Evolutionary conservation across 2,329 filamentous ascomycete species (phyloP).

Genomic region (Fusarium heterosporum): DNA sequence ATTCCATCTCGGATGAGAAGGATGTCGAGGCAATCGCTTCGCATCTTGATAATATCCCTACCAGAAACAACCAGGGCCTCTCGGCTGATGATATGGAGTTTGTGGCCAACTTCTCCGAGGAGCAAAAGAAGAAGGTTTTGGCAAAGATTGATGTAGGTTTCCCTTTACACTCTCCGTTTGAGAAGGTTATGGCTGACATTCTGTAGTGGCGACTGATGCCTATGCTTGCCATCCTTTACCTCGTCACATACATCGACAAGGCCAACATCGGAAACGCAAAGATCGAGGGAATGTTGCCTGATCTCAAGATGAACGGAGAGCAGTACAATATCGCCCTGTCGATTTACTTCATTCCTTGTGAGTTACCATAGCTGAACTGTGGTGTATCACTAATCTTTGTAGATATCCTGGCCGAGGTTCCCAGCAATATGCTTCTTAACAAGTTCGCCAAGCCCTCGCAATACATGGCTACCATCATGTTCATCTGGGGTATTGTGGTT

Average conservation of each 20-base stretch:
- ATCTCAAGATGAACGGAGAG: slow-evolving; percentile 29
- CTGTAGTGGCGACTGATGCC: slow-evolving; percentile 32
- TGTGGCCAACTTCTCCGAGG: slow-evolving; percentile 35
- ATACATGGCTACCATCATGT: slow-evolving; percentile 33
- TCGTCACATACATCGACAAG: slow-evolving; percentile 34
- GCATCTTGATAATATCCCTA: slow-evolving; percentile 18
- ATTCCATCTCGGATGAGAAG: slow-evolving; percentile 30
- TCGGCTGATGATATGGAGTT: slow-evolving; percentile 37
- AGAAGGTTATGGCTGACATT: not conserved
- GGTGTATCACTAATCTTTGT: not conserved
- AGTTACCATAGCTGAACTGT: accelerated
- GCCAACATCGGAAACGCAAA: slow-evolving; percentile 38
- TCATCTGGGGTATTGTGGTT: slow-evolving; percentile 34
- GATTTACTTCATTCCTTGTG: slow-evolving; percentile 36
- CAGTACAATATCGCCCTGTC: slow-evolving; percentile 35
- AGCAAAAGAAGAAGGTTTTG: slow-evolving; percentile 39
- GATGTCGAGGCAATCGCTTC: slow-evolving; percentile 32
- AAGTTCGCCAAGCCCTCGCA: slow-evolving; percentile 33
- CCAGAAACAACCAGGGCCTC: slow-evolving; percentile 5
- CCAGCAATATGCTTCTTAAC: slow-evolving; percentile 37
- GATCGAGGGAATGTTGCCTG: slow-evolving; percentile 30
- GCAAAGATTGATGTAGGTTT: slow-evolving; percentile 34
- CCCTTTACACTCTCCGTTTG: accelerated
- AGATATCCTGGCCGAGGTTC: slow-evolving; percentile 33
- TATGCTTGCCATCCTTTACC: slow-evolving; percentile 30